Evolutionary conservation across 2,329 filamentous ascomycete genomes (phyloP).

Genomic region (Pseudogymnoascus sp.): DNA sequence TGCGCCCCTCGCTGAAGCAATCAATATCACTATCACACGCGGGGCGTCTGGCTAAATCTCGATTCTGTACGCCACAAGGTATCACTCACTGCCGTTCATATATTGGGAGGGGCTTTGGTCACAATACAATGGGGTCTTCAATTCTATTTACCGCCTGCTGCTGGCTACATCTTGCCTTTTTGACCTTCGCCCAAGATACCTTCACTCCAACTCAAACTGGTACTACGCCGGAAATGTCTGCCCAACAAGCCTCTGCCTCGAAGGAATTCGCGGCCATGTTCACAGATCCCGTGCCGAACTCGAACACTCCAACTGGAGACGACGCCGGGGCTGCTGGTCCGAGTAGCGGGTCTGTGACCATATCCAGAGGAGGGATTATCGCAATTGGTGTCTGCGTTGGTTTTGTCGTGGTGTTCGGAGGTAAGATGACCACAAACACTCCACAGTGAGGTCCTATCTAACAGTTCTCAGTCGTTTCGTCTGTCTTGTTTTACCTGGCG

Average conservation of each 20-base stretch:
- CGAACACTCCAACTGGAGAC: constrained; percentile 23
- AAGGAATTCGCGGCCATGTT: constrained; percentile 26
- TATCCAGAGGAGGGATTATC: constrained; percentile 63
- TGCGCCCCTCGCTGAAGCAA: not conserved
- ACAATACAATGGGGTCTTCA: constrained; percentile 3
- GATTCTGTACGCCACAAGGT: not conserved
- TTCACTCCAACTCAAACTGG: not conserved
- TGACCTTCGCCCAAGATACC: constrained; percentile 1
- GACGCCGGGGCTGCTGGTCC: constrained; percentile 57
- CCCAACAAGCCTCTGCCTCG: constrained; percentile 20
- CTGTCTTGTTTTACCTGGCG: constrained; percentile 70
- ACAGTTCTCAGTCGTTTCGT: constrained; percentile 18
- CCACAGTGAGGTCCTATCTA: not conserved
- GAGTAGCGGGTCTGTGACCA: constrained; percentile 49
- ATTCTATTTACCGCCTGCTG: constrained; percentile 8
- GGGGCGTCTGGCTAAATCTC: not conserved
- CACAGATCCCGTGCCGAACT: constrained; percentile 15
- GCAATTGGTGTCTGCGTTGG: constrained; percentile 69
- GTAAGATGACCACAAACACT: constrained; percentile 39
- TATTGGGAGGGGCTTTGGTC: not conserved
- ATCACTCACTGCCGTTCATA: not conserved
- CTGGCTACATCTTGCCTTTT: constrained; percentile 8
- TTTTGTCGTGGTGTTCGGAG: constrained; percentile 58
- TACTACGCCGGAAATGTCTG: constrained; percentile 2
- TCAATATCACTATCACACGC: constrained; percentile 5